Conservation (phyloP, 371 early-diverging fungal species). For the Thermomucor indicae-seudaticae region DNA sequence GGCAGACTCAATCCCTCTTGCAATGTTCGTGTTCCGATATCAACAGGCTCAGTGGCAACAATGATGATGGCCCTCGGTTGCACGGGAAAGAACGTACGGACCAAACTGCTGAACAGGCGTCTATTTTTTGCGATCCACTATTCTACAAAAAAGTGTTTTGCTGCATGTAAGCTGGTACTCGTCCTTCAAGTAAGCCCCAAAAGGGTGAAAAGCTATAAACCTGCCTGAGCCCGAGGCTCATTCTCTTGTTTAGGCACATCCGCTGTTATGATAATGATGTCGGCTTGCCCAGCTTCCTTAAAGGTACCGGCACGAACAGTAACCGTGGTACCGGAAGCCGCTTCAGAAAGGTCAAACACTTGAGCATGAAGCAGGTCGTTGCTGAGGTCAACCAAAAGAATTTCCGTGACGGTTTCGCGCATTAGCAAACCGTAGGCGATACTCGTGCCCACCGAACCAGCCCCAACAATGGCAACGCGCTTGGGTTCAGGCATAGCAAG, state of each 20-base stretch:
- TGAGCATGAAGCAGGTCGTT: conserved; percentile 62
- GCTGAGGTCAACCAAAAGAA: conserved; percentile 66
- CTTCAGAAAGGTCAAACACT: conserved; percentile 71
- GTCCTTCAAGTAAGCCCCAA: no score
- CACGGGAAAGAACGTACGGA: conserved; percentile 63
- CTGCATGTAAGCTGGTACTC: no score
- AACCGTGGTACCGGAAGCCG: conserved; percentile 51
- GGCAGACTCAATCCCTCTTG: conserved; percentile 68
- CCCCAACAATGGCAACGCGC: conserved; percentile 63
- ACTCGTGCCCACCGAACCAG: conserved; percentile 68
- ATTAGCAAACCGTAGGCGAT: conserved; percentile 66
- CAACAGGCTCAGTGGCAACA: conserved; percentile 77
- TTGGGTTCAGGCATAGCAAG: no score
- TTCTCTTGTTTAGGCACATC: conserved; percentile 4
- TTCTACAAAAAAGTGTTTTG: no score
- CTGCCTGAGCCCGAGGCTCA: conserved; percentile 22
- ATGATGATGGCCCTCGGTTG: conserved; percentile 58
- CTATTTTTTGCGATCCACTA: conserved; percentile 70
- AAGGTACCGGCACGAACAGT: conserved; percentile 54
- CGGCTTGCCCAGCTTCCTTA: conserved; percentile 48
- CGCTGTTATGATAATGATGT: conserved; percentile 22
- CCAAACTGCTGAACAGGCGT: conserved; percentile 59
- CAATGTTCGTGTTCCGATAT: conserved; percentile 69
- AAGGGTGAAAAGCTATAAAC: no score
- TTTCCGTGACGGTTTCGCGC: conserved; percentile 49